These are phyloP conservation scores for Petasospora rhodanensis DNA, from an alignment of 1,139 yeast genomes.

Conservation along the genomic window DNA sequence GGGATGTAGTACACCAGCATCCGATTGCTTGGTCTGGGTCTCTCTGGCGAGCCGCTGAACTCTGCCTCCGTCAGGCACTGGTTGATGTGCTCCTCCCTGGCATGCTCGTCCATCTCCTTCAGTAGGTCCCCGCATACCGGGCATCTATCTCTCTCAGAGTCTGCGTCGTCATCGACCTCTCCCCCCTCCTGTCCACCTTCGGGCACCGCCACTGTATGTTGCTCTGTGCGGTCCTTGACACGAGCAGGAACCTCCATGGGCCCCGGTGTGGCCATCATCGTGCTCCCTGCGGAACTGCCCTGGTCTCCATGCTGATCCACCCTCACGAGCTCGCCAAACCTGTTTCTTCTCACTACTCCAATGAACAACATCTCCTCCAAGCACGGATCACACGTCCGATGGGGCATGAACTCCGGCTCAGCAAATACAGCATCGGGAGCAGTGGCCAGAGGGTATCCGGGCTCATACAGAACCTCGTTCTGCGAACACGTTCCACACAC, in stretches of 20 bases:
- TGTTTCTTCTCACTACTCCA: constrained; percentile 7
- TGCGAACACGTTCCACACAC: constrained; percentile 67
- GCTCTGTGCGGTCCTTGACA: constrained; percentile 14
- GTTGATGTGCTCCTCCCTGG: constrained; percentile 64
- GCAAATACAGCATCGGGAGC: constrained; percentile 38
- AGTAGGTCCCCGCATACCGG: constrained; percentile 45
- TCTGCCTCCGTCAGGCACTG: constrained; percentile 65
- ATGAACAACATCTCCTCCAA: constrained; percentile 52
- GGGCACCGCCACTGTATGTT: constrained; percentile 13
- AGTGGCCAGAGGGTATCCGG: constrained; percentile 36
- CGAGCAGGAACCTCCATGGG: no score
- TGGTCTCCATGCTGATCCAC: constrained; percentile 11
- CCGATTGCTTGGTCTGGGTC: constrained; percentile 48
- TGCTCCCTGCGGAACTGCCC: constrained; percentile 12
- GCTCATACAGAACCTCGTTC: constrained; percentile 39
- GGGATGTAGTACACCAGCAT: constrained; percentile 84
- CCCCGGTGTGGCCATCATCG: no score
- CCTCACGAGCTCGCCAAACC: constrained; percentile 21
- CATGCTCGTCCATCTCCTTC: constrained; percentile 31
- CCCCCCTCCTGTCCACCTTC: no score
- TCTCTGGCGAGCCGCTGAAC: constrained; percentile 58
- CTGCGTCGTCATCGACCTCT: constrained; percentile 20
- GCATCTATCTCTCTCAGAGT: constrained; percentile 40
- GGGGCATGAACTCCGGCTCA: constrained; percentile 48
- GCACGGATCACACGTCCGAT: constrained; percentile 72